Percentiles rank a stretch among this genome's conserved stretches.
phyloP scores from a whole-genome alignment of 306 rosid species.

The Adenanthera pavonina region DNA sequence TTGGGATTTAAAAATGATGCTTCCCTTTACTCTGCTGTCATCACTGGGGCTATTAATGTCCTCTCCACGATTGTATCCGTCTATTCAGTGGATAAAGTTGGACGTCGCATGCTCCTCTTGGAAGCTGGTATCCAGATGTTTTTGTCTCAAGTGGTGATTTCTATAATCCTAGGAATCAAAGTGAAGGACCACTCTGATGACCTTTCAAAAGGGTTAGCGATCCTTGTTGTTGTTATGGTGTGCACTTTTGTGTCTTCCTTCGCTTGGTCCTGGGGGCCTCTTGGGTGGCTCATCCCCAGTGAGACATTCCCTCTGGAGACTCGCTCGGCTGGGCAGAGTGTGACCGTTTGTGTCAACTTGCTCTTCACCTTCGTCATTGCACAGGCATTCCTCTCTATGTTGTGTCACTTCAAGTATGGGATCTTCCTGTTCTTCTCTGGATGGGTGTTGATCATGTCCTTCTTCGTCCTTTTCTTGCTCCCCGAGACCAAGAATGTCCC shows the following conservation, averaged over 20 bases:
- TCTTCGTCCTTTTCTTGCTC: conserved; percentile 65
- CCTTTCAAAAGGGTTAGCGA: conserved; percentile 53
- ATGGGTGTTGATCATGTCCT: conserved; percentile 84
- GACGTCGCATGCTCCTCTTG: conserved; percentile 73
- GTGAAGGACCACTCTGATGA: conserved; percentile 54
- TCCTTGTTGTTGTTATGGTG: conserved; percentile 69
- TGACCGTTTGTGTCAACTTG: conserved; percentile 79
- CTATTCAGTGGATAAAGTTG: conserved; percentile 79
- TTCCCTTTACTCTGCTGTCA: conserved; percentile 82
- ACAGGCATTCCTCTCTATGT: conserved; percentile 90
- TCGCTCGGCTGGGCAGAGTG: conserved; percentile 92
- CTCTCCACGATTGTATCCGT: conserved; percentile 75
- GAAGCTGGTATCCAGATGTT: conserved; percentile 96
- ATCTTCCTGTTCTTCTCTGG: conserved; percentile 88
- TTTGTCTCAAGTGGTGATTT: conserved; percentile 74
- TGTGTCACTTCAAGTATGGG: conserved; percentile 86
- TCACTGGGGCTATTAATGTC: conserved; percentile 88
- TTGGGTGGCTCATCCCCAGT: conserved; percentile 91
- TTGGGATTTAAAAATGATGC: conserved; percentile 78
- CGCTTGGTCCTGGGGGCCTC: conserved; percentile 99
- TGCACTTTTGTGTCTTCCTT: conserved; percentile 83
- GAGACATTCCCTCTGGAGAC: conserved; percentile 93
- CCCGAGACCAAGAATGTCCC: conserved; percentile 95
- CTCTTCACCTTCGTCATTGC: conserved; percentile 89
- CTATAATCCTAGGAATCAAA: conserved; percentile 63